Evolutionary conservation across 768 basidiomycete species (phyloP), one percentile per base, ranked within the genome.

Genomic region (Leccinum subgranulosum): DNA sequence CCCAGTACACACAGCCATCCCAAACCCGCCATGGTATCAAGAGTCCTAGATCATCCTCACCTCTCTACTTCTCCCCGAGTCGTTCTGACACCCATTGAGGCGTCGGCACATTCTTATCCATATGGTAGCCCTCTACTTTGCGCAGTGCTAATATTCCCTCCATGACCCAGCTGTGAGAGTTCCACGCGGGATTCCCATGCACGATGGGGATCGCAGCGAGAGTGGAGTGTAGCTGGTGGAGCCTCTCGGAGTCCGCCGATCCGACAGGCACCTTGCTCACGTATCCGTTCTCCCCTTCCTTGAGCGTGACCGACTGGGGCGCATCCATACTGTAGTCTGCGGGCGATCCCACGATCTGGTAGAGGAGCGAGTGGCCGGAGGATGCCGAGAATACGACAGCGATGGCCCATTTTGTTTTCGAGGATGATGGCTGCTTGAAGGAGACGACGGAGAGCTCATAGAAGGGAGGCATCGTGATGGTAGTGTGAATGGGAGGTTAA

Each of bases 241-340:
- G 64, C 34, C 29, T 61, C 54, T 72, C 71, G 8, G 72, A 62
- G 54, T 72, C 71, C 15, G 65, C 72, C 1, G 49, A 11, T 15
- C 71, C 71, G 23, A 72, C 60, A 4, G 65, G 53, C 34, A 27
- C 17, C 51, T 60, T 74, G 47, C 62, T 52, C 54, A 52, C 6
- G 34, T 72, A 71, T 19, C 60, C 68, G 33, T 63, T 69, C 47
- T 71, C 69, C 36, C 72, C 72, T 50, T 55, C 63, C 49, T 66
- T 68, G 6, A 72, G 63, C 0, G 72, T 69, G 58, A 74, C 70
- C 1, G 71, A 72, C 56, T 73, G 70, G 1, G 71, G 71, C 1
- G 62, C 72, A 17, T 74, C 72, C 3, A 72, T 59, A 28, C 61
- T 58, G 49, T 69, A 74, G 62, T 72, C 66, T 39, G 63, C 15